These are phyloP conservation scores for Yamadazyma nakazawae DNA, from an alignment of 805 yeast species.

Conservation along the genomic window DNA sequence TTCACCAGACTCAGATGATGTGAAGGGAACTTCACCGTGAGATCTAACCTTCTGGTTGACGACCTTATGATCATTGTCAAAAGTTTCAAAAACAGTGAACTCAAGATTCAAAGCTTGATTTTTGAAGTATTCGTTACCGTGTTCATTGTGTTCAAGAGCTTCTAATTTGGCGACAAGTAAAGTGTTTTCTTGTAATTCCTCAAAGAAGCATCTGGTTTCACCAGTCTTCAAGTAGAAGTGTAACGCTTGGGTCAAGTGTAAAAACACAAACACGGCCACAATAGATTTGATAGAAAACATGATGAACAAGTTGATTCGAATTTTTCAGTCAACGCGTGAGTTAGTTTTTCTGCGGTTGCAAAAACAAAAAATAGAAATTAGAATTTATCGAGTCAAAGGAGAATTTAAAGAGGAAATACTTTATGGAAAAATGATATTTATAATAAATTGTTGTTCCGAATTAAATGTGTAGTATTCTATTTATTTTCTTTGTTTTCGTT, in stretches of 20 bases:
- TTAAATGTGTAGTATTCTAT: not conserved
- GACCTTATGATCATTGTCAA: constrained; percentile 80
- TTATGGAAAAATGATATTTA: too few relatives aligned
- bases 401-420: too few relatives aligned
- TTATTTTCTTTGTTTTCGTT: constrained; percentile 30
- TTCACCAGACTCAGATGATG: constrained; percentile 80
- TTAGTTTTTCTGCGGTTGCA: not conserved
- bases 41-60: constrained; percentile 61
- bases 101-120: constrained; percentile 58
- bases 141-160: constrained; percentile 57
- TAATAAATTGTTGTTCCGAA: too few relatives aligned
- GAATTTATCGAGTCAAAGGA: too few relatives aligned
- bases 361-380: too few relatives aligned
- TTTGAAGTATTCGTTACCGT: constrained; percentile 45
- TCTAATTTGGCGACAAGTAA: constrained; percentile 75
- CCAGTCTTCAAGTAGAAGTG: constrained; percentile 81
- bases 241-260: constrained; percentile 40
- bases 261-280: constrained; percentile 11
- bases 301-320: constrained; percentile 2
- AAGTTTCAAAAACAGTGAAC: constrained; percentile 56
- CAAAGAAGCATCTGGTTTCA: constrained; percentile 77
- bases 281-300: constrained; percentile 6
- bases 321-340: constrained; percentile 1
- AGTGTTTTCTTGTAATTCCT: constrained; percentile 74
- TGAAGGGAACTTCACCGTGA: constrained; percentile 70